Percentiles rank a stretch among this genome's conserved stretches.
Evolutionary conservation across 1,139 yeast species (phyloP).

Genomic region (Saccharomyces hybrid): DNA sequence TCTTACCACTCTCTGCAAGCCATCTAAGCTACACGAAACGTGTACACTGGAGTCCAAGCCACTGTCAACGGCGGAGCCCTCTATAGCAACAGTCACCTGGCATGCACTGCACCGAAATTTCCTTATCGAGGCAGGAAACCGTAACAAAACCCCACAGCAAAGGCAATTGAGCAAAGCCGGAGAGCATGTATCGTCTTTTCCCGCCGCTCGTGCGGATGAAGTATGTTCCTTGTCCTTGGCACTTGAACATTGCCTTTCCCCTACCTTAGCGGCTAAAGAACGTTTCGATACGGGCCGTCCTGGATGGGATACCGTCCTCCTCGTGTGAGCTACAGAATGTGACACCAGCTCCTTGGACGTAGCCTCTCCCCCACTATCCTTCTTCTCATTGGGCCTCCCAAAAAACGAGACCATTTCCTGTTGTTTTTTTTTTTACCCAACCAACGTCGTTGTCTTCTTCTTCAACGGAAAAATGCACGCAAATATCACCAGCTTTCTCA

Average conservation of each 20-base stretch:
- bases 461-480: neutral
- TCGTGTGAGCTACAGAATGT: neutral
- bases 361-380: neutral
- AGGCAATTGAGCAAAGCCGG: conserved; percentile 9
- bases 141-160: conserved; percentile 58
- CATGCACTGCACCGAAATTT: conserved; percentile 55
- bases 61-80: neutral
- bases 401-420: neutral
- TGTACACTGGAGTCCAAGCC: neutral
- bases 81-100: conserved; percentile 34
- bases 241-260: neutral
- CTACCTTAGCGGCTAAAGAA: neutral
- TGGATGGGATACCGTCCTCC: neutral
- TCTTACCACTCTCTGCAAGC: conserved; percentile 7
- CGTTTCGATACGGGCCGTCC: neutral
- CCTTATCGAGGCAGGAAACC: conserved; percentile 39
- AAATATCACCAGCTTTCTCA: neutral
- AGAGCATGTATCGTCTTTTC: neutral
- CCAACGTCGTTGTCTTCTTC: neutral
- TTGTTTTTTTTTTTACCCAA: neutral
- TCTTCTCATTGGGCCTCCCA: neutral
- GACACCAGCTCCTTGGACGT: neutral
- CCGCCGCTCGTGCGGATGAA: neutral
- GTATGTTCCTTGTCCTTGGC: neutral
- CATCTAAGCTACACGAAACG: conserved; percentile 3